These are phyloP conservation scores for Didymella segeticola DNA, from an alignment of 2,329 filamentous ascomycete genomes.

Conservation along the genomic window DNA sequence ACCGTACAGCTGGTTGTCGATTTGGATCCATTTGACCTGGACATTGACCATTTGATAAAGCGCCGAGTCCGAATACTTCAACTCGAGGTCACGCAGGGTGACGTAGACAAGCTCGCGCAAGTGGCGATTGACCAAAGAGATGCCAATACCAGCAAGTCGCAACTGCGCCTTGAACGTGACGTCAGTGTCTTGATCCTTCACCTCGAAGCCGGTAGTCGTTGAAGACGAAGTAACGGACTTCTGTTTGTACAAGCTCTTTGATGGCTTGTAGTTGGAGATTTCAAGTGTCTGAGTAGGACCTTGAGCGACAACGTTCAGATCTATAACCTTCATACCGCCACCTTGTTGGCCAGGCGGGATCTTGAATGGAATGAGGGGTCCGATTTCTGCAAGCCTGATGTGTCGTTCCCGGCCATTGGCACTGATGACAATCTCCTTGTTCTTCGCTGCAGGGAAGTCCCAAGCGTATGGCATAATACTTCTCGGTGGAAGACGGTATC, in stretches of 20 bases:
- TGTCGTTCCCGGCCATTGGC: conserved; percentile 83
- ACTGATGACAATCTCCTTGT: conserved; percentile 87
- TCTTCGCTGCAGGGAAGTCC: conserved; percentile 98
- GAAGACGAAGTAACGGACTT: conserved; percentile 65
- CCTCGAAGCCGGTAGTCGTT: conserved; percentile 80
- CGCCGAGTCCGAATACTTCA: conserved; percentile 92
- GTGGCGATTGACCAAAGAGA: conserved; percentile 92
- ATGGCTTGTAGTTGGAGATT: conserved; percentile 89
- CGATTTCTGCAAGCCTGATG: conserved; percentile 94
- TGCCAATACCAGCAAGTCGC: conserved; percentile 85
- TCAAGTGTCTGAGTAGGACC: conserved; percentile 95
- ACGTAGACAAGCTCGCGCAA: conserved; percentile 91
- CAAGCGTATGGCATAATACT: conserved; percentile 99
- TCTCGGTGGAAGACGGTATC: conserved; percentile 87
- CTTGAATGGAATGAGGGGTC: conserved; percentile 94
- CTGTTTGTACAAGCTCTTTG: conserved; percentile 87
- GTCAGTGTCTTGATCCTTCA: conserved; percentile 88
- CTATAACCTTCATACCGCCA: conserved; percentile 81
- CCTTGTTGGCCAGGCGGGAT: conserved; percentile 70
- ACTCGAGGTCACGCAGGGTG: conserved; percentile 87
- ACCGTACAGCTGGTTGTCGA: conserved; percentile 98
- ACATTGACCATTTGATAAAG: conserved; percentile 91
- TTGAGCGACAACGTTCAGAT: conserved; percentile 94
- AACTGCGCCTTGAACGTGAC: conserved; percentile 90
- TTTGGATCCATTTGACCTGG: conserved; percentile 97